Percentiles rank a stretch among this genome's conserved stretches.
These are phyloP conservation scores for Arthrobotrys sinensis DNA, from an alignment of 2,329 filamentous ascomycete genomes.

Conservation along the genomic window DNA sequence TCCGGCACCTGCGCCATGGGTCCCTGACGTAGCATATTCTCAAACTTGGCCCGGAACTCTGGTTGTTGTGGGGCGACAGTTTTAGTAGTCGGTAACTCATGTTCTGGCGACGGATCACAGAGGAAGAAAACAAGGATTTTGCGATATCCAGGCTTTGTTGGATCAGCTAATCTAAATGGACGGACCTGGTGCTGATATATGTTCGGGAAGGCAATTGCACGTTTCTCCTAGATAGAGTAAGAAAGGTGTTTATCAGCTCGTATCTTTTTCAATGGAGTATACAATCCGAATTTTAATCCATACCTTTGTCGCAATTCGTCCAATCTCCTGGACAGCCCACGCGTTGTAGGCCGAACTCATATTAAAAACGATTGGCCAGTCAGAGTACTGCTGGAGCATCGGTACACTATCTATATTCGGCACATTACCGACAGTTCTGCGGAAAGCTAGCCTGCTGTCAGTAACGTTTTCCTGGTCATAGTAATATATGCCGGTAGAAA, in stretches of 20 bases:
- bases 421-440: conserved; percentile 65
- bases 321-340: conserved; percentile 37
- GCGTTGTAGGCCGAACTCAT: conserved; percentile 36
- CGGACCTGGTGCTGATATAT: conserved; percentile 55
- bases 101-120: conserved; percentile 63
- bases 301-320: conserved; percentile 55
- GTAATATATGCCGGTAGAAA: conserved; percentile 76
- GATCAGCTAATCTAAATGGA: conserved; percentile 52
- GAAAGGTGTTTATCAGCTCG: not conserved
- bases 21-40: conserved; percentile 10
- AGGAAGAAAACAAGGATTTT: conserved; percentile 61
- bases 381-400: conserved; percentile 6
- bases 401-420: conserved; percentile 3
- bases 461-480: conserved; percentile 76
- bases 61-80: conserved; percentile 44
- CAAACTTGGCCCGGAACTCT: conserved; percentile 2
- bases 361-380: conserved; percentile 49
- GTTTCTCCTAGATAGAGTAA: conserved; percentile 35
- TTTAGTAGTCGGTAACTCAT: conserved; percentile 47
- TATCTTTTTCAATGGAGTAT: no score
- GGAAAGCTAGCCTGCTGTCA: conserved; percentile 71
- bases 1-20: conserved; percentile 51
- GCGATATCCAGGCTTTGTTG: conserved; percentile 52
- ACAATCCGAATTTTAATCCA: no score
- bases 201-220: conserved; percentile 58